Percentiles rank a stretch among this genome's conserved stretches.
phyloP scores from a whole-genome alignment of 768 basidiomycete species.

The Mycena haematopus region DNA sequence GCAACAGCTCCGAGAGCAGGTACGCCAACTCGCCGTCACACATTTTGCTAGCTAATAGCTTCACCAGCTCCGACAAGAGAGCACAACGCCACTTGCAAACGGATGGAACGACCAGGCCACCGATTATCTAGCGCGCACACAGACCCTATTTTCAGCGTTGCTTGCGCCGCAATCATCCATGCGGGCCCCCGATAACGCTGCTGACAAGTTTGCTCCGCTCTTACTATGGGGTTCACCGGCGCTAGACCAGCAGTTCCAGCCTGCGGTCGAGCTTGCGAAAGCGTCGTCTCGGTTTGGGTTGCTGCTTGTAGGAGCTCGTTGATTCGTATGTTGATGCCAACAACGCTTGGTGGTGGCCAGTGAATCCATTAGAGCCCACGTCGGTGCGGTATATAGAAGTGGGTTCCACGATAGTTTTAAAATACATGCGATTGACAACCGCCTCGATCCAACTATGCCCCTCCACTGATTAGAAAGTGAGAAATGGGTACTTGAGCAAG shows the following conservation, averaged over 20 bases:
- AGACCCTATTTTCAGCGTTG: conserved; percentile 66
- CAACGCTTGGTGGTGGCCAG: background rate
- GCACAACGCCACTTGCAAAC: conserved; percentile 22
- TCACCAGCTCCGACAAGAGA: conserved; percentile 9
- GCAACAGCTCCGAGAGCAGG: conserved; percentile 34
- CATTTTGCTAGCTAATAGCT: conserved; percentile 11
- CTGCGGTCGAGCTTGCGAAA: conserved; percentile 70
- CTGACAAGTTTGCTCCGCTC: conserved; percentile 50
- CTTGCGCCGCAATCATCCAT: conserved; percentile 47
- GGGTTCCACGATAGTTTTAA: conserved; percentile 26
- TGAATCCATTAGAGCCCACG: background rate
- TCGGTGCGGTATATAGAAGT: conserved; percentile 4
- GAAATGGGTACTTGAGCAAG: background rate
- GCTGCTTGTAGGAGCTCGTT: conserved; percentile 59
- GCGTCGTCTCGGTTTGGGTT: conserved; percentile 79
- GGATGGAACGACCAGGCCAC: conserved; percentile 39
- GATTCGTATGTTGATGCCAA: conserved; percentile 14
- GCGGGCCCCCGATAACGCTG: conserved; percentile 28
- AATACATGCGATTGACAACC: conserved; percentile 34
- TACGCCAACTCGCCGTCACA: conserved; percentile 26
- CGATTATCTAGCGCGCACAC: conserved; percentile 61
- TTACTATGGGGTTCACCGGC: conserved; percentile 60
- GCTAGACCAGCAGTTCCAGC: conserved; percentile 59
- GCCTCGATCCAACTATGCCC: conserved; percentile 55
- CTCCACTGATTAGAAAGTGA: conserved; percentile 63